Evolutionary conservation across 495 filamentous ascomycete genomes (phyloP).

Genomic region (Aspergillus funiculosus): DNA sequence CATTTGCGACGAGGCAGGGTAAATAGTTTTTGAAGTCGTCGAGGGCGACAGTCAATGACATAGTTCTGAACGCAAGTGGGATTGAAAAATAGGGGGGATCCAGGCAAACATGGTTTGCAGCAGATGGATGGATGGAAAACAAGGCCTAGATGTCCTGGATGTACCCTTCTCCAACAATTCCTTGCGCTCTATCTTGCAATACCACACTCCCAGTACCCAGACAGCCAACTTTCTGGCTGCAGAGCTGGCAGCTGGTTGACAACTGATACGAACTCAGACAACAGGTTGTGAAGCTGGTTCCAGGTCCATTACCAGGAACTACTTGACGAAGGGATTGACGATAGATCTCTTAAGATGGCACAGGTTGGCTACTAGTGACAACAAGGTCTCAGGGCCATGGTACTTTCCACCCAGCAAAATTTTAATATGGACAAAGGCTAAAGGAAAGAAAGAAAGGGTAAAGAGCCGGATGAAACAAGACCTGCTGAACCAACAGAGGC

Average conservation of each 20-base stretch:
- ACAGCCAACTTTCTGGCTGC: too few relatives aligned
- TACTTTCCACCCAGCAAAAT: too few relatives aligned
- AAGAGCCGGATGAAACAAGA: neutral
- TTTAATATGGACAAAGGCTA: too few relatives aligned
- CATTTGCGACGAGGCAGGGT: too few relatives aligned
- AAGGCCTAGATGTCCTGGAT: too few relatives aligned
- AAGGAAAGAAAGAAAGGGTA: neutral
- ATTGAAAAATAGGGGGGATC: neutral
- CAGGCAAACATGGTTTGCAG: constrained; percentile 1
- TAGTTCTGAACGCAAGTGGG: neutral
- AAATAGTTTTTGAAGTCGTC: too few relatives aligned
- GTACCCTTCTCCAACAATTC: too few relatives aligned
- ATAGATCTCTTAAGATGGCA: neutral
- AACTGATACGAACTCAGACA: neutral
- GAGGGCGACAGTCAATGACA: neutral
- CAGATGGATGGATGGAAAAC: too few relatives aligned
- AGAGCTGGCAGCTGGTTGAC: neutral
- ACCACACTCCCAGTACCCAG: too few relatives aligned
- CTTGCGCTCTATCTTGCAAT: too few relatives aligned
- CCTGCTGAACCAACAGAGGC: too few relatives aligned
- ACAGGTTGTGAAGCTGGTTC: neutral
- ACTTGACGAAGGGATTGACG: neutral
- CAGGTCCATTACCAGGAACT: neutral
- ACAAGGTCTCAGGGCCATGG: neutral
- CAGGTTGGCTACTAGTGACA: neutral